Evolutionary conservation across 106 monocot genomes (phyloP), one percentile per base, ranked within the genome.

Genomic region (Chionographis japonica): DNA sequence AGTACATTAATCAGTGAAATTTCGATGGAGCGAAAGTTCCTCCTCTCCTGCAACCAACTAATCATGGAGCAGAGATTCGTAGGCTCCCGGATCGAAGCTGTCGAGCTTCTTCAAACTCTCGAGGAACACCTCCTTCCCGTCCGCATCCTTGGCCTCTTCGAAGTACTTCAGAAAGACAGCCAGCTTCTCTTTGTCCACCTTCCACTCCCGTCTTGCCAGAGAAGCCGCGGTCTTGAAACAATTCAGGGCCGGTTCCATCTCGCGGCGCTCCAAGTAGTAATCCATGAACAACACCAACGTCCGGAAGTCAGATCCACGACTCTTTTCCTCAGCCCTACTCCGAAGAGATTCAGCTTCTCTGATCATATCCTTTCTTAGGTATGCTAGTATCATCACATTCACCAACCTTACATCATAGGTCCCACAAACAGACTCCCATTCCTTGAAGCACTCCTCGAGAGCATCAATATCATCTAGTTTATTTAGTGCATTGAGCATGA

Each of bases 401-500:
- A 66, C 59, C 54, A 84, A 61, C 54, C 55, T 79, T 8, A 52
- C 8, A 62, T 84, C 84, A 57, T 80, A 77, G 11, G 15, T 65
- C 53, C 9, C 54, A 40, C 40, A 56, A 73, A 17, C 15, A 15
- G 65, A 73, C 52, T 76, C 75, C 86, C 86, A 86, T 42, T 86
- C 86, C 20, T 76, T 39, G 53, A 71, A 86, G n/a, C 58, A 68
- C 60, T 65, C 15, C 40, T 62, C 72, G 52, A 82, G 16, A 5
- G 55, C 59, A 12, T 81, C 63, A 14, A 72, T 39, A 66, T 86
- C 81, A 16, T 69, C 72, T 0, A 86, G 43, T 52, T 86, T 86
- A 18, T 69, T 73, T 10, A 86, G 69, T 69, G 86, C 81, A 16
- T 82, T 75, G 66, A 86, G 79, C 78, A 79, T 76, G 3, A 4